Evolutionary conservation across 2,329 filamentous ascomycete species (phyloP).

Genomic region (Diaporthe vexans): DNA sequence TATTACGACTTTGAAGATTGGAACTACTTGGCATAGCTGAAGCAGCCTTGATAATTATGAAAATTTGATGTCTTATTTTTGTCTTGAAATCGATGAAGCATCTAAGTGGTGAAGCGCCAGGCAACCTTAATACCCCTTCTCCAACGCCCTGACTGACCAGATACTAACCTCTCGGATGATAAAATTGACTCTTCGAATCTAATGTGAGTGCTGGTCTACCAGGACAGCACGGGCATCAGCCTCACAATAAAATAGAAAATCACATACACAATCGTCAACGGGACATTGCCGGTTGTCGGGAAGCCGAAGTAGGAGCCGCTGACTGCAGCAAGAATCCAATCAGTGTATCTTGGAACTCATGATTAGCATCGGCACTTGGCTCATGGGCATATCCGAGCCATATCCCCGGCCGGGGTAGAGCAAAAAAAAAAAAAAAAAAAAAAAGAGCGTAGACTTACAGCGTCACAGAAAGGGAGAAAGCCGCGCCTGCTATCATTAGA

Average conservation of each 20-base stretch:
- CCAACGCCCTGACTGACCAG: not conserved
- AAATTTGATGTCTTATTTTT: not conserved
- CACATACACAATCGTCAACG: not conserved
- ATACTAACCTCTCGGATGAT: too few species aligned
- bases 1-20: not conserved
- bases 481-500: not conserved
- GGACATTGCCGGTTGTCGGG: not conserved
- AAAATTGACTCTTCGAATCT: too few species aligned
- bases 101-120: not conserved
- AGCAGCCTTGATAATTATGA: not conserved
- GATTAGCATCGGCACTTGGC: not conserved
- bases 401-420: not conserved
- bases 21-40: not conserved
- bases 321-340: slow-evolving; percentile 4
- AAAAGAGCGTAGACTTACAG: not conserved
- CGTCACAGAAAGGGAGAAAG: not conserved
- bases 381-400: too few species aligned
- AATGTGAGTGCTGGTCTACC: not conserved
- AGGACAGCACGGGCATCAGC: not conserved
- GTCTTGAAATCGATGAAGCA: not conserved
- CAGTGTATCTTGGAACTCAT: not conserved
- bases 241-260: slow-evolving; percentile 1
- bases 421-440: too few species aligned
- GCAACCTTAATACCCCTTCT: not conserved
- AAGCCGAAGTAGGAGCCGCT: slow-evolving; percentile 9